These are phyloP conservation scores for Aspergillus biplanus DNA, from an alignment of 495 filamentous ascomycete genomes.

Conservation along the genomic window DNA sequence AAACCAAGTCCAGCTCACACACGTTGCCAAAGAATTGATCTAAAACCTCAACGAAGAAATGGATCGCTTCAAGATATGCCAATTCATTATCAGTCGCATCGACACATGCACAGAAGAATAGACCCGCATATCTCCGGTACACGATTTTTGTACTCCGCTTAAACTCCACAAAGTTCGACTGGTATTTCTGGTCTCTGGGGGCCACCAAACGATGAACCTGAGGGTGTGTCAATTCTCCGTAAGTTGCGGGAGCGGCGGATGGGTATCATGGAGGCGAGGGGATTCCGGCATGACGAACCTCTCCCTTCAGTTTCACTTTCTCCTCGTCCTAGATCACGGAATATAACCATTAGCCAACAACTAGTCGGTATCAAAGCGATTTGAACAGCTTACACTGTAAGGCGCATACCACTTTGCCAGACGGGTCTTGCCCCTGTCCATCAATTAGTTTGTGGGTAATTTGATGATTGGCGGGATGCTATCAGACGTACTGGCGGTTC, in stretches of 20 bases:
- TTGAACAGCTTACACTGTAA: slow-evolving; percentile 66
- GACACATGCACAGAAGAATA: slow-evolving; percentile 99
- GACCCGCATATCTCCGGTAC: slow-evolving; percentile 92
- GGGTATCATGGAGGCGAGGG: background rate
- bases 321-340: slow-evolving; percentile 71
- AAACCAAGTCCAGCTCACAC: slow-evolving; percentile 97
- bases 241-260: slow-evolving; percentile 5
- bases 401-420: slow-evolving; percentile 99
- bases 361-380: background rate
- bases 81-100: slow-evolving; percentile 99
- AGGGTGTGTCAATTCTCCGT: slow-evolving; percentile 14
- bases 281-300: slow-evolving; percentile 48
- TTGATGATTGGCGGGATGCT: background rate
- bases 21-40: slow-evolving; percentile 99
- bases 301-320: slow-evolving; percentile 94
- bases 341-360: background rate
- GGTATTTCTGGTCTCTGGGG: slow-evolving; percentile 97
- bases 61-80: slow-evolving; percentile 95
- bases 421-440: slow-evolving; percentile 88
- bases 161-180: slow-evolving; percentile 98
- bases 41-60: slow-evolving; percentile 98
- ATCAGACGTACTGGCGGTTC: slow-evolving; percentile 79
- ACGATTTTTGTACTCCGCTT: slow-evolving; percentile 83
- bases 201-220: slow-evolving; percentile 96
- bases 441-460: slow-evolving; percentile 12